Conservation (phyloP, 2,329 filamentous ascomycete species). For the Aspergillus viridinutans region DNA sequence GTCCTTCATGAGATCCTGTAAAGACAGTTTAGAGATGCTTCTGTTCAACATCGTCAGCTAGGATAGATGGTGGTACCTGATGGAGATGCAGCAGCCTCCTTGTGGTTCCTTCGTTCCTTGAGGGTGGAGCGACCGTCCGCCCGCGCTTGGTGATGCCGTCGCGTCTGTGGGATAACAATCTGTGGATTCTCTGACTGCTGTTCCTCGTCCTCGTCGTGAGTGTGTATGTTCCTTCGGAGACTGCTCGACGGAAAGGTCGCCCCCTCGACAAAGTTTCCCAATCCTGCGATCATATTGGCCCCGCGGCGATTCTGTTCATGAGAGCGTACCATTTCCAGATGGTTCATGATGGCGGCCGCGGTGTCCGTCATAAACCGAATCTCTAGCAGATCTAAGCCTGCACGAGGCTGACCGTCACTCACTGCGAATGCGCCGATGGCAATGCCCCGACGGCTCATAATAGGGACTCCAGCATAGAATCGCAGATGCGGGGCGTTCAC, state of each 20-base stretch:
- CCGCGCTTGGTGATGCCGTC: not conserved
- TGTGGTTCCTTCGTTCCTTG: not conserved
- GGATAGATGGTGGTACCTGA: not conserved
- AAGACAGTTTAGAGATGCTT: not conserved
- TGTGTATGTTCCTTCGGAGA: constrained; percentile 3
- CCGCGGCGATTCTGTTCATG: constrained; percentile 8
- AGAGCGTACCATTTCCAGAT: constrained; percentile 7
- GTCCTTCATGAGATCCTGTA: not conserved
- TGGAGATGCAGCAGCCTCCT: not conserved
- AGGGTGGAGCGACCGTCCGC: not conserved
- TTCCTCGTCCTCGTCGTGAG: constrained; percentile 7
- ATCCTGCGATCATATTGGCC: constrained; percentile 7
- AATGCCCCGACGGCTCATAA: constrained; percentile 5
- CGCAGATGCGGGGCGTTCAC: constrained; percentile 23
- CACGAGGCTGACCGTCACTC: constrained; percentile 2
- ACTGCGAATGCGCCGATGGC: constrained; percentile 5
- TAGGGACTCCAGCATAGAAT: constrained; percentile 51
- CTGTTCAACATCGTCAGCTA: no score
- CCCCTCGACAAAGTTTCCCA: constrained; percentile 8
- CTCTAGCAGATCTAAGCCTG: constrained; percentile 1
- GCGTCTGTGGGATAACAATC: not conserved
- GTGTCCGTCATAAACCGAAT: constrained; percentile 9
- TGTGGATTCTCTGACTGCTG: not conserved
- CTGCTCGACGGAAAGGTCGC: constrained; percentile 4
- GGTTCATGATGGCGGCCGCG: constrained; percentile 8